A percentile compares a stretch with the other conserved stretches of the same genome.
Evolutionary conservation across 2,329 filamentous ascomycete genomes (phyloP).

Genomic region (Monilinia aucupariae): DNA sequence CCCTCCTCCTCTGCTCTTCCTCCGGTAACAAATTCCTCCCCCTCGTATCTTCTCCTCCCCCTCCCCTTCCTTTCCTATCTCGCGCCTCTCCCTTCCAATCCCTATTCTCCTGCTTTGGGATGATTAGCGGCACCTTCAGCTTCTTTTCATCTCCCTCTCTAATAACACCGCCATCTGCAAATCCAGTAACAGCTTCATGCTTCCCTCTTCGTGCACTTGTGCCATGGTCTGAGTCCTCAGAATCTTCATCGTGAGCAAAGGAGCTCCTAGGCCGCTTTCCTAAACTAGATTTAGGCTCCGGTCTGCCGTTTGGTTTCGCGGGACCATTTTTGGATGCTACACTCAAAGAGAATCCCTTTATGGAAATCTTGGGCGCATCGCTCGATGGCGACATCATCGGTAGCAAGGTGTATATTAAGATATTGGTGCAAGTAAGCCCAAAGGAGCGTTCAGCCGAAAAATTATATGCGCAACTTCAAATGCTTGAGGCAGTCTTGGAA

Average conservation of each 20-base stretch:
- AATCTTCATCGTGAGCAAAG: conserved; percentile 55
- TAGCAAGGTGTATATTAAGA: background rate
- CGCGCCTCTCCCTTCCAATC: conserved; percentile 57
- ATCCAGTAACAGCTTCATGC: conserved; percentile 47
- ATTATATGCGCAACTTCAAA: background rate
- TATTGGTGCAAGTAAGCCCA: background rate
- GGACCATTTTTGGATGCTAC: conserved; percentile 31
- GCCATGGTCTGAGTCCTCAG: conserved; percentile 43
- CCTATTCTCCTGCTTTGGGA: conserved; percentile 52
- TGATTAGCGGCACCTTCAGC: conserved; percentile 44
- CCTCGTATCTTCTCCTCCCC: conserved; percentile 28
- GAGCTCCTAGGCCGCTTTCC: conserved; percentile 40
- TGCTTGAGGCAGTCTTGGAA: background rate
- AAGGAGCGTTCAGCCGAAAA: background rate
- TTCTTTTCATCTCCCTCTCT: conserved; percentile 33
- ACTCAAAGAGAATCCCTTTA: conserved; percentile 40
- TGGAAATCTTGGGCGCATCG: conserved; percentile 32
- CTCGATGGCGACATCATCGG: conserved; percentile 28
- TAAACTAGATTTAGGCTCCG: conserved; percentile 30
- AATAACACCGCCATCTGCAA: conserved; percentile 44
- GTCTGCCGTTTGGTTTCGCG: conserved; percentile 29
- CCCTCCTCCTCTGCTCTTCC: conserved; percentile 47
- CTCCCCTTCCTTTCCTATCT: conserved; percentile 39
- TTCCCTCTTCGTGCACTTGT: conserved; percentile 25
- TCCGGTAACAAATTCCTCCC: conserved; percentile 50